A percentile compares a stretch with the other conserved stretches of the same genome.
These are phyloP conservation scores for Dimargaris xerosporica DNA, from an alignment of 192 early-diverging fungal genomes.

Conservation along the genomic window DNA sequence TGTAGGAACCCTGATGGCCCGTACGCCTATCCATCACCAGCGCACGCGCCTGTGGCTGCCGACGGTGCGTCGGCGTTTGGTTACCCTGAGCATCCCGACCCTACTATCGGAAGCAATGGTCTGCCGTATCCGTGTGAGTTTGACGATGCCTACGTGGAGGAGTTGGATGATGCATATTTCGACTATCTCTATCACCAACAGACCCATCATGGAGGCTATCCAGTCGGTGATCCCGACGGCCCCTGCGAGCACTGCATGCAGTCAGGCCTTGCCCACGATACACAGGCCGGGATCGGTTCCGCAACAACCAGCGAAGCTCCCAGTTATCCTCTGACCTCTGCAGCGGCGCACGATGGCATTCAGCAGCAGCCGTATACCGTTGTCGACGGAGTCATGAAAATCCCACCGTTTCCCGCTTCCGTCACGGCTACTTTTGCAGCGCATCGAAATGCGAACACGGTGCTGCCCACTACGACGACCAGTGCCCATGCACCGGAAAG, in stretches of 20 bases:
- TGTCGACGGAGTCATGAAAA: no score
- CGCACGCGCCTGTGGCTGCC: background rate
- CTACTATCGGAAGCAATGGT: background rate
- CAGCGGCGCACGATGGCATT: no score
- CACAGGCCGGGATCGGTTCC: background rate
- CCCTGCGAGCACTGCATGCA: background rate
- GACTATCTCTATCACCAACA: slow-evolving; percentile 3
- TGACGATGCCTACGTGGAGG: slow-evolving; percentile 5
- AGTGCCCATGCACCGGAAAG: no score
- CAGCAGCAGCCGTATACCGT: no score
- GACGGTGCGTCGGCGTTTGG: background rate
- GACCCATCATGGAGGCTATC: background rate
- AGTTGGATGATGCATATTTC: slow-evolving; percentile 8
- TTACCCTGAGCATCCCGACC: background rate
- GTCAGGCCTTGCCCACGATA: background rate
- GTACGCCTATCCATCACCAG: no score
- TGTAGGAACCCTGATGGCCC: background rate
- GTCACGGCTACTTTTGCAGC: no score
- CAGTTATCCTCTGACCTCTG: no score
- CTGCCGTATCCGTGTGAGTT: background rate
- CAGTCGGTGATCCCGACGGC: background rate
- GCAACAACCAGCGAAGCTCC: background rate
- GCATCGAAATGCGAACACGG: no score
- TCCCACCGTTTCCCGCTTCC: no score
- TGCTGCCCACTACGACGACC: no score